Base-by-base conservation (phyloP, 2,329 filamentous ascomycete genomes). In the Arachnomyces sp. region DNA sequence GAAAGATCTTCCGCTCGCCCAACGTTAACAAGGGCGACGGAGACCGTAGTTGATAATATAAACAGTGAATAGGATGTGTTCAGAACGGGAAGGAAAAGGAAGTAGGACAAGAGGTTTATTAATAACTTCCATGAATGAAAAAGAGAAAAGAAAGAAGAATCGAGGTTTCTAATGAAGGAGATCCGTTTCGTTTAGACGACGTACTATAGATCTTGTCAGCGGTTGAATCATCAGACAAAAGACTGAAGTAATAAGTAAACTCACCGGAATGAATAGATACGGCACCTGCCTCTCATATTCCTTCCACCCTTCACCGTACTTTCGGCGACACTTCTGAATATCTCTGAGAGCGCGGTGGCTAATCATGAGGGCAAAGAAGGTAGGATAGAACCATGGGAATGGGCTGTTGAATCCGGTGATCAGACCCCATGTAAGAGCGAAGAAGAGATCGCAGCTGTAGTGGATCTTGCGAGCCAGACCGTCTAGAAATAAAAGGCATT, bases 351-450 rank as follows among this genome's bases (percentile, higher is more conserved):
- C 82, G 44, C 86, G 82, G 62, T 93, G 86, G 7, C 79, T 71
- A 55, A 92, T 90, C 85, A 90, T 90, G 51, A 66, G 65, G 13
- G 72, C 70, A 60, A 93, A 93, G 70, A 93, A 93, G 28, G 84
- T 62, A 0, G 85, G 83, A 59, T 93, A 90, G 65, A 93, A 92
- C 85, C 86, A 93, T 1, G 86, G 86, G 66, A 90, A 89, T 0
- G 86, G 85, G 56, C 81, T 86, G 28, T 71, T 70, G 65, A 90
- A 89, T 8, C 86, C 86, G 2, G 83, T 87, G 51, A 90, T 81
- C n/a, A 89, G 63, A 16, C 80, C 86, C 86, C 86, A 92, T 46
- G 71, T 76, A 40, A 86, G 59, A 5, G 86, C 82, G 55, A 90
- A 90, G 67, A 77, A 89, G 4, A 83, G 63, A 60, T 92, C 86